Evolutionary conservation across 75 land plant genomes (phyloP).

Genomic region (Cupressus sempervirens): DNA sequence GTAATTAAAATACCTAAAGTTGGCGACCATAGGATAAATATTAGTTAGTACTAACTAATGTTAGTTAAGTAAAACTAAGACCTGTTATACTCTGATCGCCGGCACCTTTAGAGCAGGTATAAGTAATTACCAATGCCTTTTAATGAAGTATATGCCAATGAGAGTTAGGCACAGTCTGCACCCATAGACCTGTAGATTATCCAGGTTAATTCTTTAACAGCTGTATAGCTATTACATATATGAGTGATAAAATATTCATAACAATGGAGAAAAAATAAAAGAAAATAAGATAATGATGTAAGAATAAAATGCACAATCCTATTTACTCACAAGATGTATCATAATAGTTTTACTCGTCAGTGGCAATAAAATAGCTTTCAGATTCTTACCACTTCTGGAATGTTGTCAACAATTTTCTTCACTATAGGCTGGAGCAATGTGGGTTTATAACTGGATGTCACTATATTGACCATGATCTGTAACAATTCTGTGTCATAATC

Average conservation of each 20-base stretch:
- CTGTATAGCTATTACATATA: background rate
- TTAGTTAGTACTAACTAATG: too few species aligned
- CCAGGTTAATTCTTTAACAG: too few species aligned
- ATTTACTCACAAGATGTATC: too few species aligned
- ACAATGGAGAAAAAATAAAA: background rate
- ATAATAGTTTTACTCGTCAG: background rate
- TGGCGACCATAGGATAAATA: too few species aligned
- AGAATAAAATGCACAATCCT: background rate
- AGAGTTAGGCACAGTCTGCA: too few species aligned
- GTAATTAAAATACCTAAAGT: too few species aligned
- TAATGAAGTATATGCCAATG: too few species aligned
- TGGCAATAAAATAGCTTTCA: background rate
- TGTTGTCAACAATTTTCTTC: constrained; percentile 38
- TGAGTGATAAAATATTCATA: background rate
- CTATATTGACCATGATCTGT: constrained; percentile 91
- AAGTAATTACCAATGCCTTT: too few species aligned
- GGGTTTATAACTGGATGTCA: constrained; percentile 79
- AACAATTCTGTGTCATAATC: constrained; percentile 43
- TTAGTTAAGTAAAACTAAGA: too few species aligned
- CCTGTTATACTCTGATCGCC: too few species aligned
- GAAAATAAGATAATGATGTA: background rate
- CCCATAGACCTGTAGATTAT: too few species aligned
- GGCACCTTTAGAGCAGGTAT: too few species aligned
- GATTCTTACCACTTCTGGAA: constrained; percentile 80
- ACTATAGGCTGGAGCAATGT: constrained; percentile 73